Conservation (phyloP, 306 rosid species). For the Medicago truncatula region DNA sequence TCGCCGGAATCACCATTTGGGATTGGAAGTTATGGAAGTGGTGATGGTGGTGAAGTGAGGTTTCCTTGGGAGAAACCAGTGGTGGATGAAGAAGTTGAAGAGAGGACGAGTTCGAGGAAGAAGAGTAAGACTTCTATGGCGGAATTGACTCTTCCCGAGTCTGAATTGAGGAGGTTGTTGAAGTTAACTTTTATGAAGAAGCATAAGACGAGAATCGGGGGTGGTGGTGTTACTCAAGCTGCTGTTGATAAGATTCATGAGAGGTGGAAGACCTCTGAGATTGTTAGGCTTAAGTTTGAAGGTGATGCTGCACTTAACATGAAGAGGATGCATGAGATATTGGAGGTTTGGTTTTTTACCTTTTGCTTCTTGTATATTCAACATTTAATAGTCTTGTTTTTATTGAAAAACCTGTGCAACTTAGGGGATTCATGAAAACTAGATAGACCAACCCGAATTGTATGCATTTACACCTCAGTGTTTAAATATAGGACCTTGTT, state of each 20-base stretch:
- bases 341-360: constrained; percentile 74
- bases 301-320: constrained; percentile 95
- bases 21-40: constrained; percentile 67
- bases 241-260: constrained; percentile 91
- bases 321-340: constrained; percentile 93
- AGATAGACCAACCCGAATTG: constrained; percentile 11
- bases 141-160: constrained; percentile 88
- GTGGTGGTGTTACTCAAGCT: constrained; percentile 83
- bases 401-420: constrained; percentile 9
- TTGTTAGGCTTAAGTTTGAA: constrained; percentile 86
- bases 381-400: neutral
- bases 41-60: constrained; percentile 67
- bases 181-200: constrained; percentile 85
- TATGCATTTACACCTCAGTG: neutral
- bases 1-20: constrained; percentile 72
- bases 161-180: constrained; percentile 84
- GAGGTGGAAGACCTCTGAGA: constrained; percentile 82
- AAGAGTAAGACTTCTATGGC: constrained; percentile 72
- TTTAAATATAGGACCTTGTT: neutral
- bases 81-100: constrained; percentile 48
- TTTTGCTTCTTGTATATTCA: constrained; percentile 29
- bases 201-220: constrained; percentile 90
- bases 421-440: constrained; percentile 2
- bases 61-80: constrained; percentile 93
- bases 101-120: constrained; percentile 46